Evolutionary conservation across 2,329 filamentous ascomycete genomes (phyloP), one percentile per base, ranked within the genome.

Genomic region (Mariannaea sp.): DNA sequence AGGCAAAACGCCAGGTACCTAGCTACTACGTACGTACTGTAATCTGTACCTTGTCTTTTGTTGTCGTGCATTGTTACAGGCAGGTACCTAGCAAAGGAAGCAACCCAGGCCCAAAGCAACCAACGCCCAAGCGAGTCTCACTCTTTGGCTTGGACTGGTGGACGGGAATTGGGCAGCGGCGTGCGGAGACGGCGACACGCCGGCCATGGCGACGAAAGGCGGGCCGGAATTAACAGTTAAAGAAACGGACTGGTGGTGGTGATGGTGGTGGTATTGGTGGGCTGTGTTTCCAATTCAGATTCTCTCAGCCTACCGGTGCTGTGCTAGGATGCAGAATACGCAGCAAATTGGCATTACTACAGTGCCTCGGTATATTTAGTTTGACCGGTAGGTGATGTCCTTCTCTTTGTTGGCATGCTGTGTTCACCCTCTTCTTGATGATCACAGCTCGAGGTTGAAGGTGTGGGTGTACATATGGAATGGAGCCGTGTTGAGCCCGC

Each of bases 121-220:
- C 29, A 32, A 22, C 44, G 29, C 38, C 38, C 33, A n/a, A n/a
- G n/a, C n/a, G n/a, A 51, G 42, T 39, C 49, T 52, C 29, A 20
- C 33, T 33, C 26, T 20, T 35, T 26, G 49, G 32, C 36, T 33
- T 49, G 46, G 46, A 19, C 36, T 41, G 39, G 27, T 41, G 19
- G 36, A 20, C 36, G n/a, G 42, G 49, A 38, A 45, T 39, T 51
- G 26, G 48, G 26, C 48, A 40, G 46, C 39, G 26, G 45, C 16
- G 40, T n/a, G 22, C 22, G 22, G 8, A 24, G 22, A 24, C 22
- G 8, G 22, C n/a, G 22, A 8, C 5, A 33, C 17, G 40, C 40
- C 29, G 48, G 45, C 46, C 14, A 30, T 33, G 46, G 38, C 40
- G 38, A 42, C 40, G 26, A 32, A 35, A 39, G 39, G 41, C 43